Evolutionary conservation across 208 protist genomes (phyloP), one percentile per base, ranked within the genome.

Genomic region (Sergeia podlipaevii): DNA sequence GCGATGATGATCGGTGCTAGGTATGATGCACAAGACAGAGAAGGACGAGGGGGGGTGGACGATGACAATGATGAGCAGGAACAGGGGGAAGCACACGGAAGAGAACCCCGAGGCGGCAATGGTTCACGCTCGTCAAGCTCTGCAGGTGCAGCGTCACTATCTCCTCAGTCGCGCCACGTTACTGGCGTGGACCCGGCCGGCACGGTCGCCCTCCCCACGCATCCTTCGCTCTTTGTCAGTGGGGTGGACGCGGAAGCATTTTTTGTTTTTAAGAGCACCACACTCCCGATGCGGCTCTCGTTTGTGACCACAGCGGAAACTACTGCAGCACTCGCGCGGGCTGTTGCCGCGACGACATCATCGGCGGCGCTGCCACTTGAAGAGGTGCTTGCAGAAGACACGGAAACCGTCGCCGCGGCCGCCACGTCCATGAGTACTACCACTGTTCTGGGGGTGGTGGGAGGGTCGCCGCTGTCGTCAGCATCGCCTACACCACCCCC

Each of bases 201-300:
- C 5, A 27, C 24, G 42, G 65, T 74, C 8, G 88, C 77, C 26
- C 71, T 92, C 18, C 81, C 88, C 10, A 83, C 77, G 6, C 80
- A 95, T 59, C 84, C 88, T 10, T 54, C 64, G 26, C 41, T 79
- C 18, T 24, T 51, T 2, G 60, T 89, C 21, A 37, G 62, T n/a
- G 60, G 65, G 10, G 52, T 89, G 13, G 46, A 54, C 20, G 48
- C 73, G 3, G 48, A 67, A 23, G 74, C 65, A 7, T 71, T 92
- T 39, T 90, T 78, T 55, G 74, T 95, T 23, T 92, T 86, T 60
- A 92, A 95, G 60, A 90, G 81, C 60, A 74, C 88, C 37, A 92
- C 75, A 63, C 51, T 80, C 73, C 84, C 84, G 21, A 75, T 95
- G 17, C 78, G 67, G 36, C 41, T 92, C 11, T 60, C 56, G 41